phyloP scores from a whole-genome alignment of 2,329 filamentous ascomycete genomes.

The Aureobasidium lini region DNA sequence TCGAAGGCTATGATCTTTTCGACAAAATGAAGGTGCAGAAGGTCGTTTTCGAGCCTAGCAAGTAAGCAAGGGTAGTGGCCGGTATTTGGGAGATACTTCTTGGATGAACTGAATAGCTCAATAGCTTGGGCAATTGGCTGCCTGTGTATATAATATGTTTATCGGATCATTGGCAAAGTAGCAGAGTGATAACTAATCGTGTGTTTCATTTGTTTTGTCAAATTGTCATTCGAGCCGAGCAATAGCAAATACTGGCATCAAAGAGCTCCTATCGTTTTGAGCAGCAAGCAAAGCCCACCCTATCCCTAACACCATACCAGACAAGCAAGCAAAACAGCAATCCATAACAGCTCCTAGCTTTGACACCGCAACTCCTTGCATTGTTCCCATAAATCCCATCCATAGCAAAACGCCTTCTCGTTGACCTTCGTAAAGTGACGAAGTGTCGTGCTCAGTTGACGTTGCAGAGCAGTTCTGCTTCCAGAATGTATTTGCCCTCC shows the following conservation, averaged over 20 bases:
- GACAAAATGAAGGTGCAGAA: conserved; percentile 48
- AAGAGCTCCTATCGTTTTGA: background rate
- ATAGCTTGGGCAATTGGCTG: background rate
- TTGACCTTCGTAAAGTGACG: background rate
- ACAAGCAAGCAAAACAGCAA: background rate
- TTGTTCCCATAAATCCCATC: background rate
- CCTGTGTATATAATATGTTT: background rate
- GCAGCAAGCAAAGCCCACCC: background rate
- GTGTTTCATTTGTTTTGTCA: background rate
- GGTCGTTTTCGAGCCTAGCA: conserved; percentile 35
- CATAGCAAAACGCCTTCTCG: conserved; percentile 5
- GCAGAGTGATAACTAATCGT: background rate
- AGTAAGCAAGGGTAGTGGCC: background rate
- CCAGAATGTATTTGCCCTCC: conserved; percentile 95
- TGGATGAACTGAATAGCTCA: background rate
- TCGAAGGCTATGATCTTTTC: conserved; percentile 47
- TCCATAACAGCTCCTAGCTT: background rate
- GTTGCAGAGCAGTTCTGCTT: conserved; percentile 79
- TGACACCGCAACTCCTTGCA: conserved; percentile 7
- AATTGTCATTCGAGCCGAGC: background rate
- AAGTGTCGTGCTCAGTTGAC: conserved; percentile 43
- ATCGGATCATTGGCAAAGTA: too few species aligned
- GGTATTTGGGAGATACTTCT: background rate
- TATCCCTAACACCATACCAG: background rate
- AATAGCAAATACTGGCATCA: background rate